Percentiles rank a stretch among this genome's conserved stretches.
Conservation (phyloP, 352 stramenopile species). For the Globisporangium cylindrosporum region DNA sequence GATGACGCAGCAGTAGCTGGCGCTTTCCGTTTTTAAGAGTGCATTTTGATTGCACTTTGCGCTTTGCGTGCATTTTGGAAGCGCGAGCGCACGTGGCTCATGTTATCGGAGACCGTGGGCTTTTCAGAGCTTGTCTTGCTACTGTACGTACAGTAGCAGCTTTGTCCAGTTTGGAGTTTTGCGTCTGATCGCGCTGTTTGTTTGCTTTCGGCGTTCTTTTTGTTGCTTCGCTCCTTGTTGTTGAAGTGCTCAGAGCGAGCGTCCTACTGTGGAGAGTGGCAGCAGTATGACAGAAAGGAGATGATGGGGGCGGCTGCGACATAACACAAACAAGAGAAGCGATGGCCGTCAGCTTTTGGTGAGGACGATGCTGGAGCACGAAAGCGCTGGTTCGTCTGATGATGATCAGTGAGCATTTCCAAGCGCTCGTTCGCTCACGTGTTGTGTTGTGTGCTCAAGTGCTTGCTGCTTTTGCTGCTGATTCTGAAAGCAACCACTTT, state of each 20-base stretch:
- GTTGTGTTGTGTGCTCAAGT: background rate
- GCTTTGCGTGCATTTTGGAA: background rate
- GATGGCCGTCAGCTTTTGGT: no score
- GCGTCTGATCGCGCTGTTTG: no score
- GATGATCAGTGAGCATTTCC: background rate
- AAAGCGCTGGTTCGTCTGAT: background rate
- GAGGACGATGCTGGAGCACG: no score
- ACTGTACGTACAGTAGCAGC: background rate
- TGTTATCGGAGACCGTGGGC: background rate
- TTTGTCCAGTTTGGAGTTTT: background rate
- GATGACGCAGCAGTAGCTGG: no score
- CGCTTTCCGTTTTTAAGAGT: no score
- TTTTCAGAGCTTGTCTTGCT: background rate
- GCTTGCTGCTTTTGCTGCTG: no score
- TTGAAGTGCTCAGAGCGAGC: background rate
- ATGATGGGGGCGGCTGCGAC: background rate
- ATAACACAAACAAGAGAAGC: no score
- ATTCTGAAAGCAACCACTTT: no score
- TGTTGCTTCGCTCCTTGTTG: background rate
- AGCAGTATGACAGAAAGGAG: background rate
- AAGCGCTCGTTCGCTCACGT: background rate
- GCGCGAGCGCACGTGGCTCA: background rate
- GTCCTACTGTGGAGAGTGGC: background rate
- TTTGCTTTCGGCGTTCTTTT: no score
- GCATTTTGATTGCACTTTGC: background rate